phyloP scores from a whole-genome alignment of 495 filamentous ascomycete genomes.

The Patellaria atrata region DNA sequence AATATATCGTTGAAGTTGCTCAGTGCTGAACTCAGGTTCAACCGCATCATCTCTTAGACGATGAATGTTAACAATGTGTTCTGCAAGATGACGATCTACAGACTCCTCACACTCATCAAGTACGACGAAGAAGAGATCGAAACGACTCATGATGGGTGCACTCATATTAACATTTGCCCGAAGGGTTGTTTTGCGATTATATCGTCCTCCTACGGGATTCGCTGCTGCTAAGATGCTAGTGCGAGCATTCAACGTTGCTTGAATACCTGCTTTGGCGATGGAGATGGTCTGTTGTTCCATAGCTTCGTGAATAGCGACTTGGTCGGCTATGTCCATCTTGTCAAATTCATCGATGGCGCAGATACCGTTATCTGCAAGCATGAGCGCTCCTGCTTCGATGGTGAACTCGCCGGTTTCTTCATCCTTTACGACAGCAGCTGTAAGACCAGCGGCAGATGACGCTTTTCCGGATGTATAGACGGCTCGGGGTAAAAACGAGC shows the following conservation, averaged over 20 bases:
- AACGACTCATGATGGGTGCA: constrained; percentile 96
- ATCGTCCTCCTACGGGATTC: constrained; percentile 89
- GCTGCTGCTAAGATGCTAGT: constrained; percentile 93
- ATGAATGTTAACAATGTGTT: constrained; percentile 92
- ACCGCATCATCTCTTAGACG: constrained; percentile 82
- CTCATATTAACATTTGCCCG: constrained; percentile 96
- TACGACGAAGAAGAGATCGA: constrained; percentile 98
- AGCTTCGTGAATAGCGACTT: constrained; percentile 98
- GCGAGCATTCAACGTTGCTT: constrained; percentile 90
- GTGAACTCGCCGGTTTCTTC: constrained; percentile 98
- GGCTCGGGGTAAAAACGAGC: constrained; percentile 84
- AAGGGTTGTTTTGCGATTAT: constrained; percentile 89
- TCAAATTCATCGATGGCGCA: constrained; percentile 99
- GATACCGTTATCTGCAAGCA: constrained; percentile 94
- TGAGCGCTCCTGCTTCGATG: constrained; percentile 94
- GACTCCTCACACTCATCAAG: constrained; percentile 91
- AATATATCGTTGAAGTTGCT: constrained; percentile 94
- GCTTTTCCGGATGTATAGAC: constrained; percentile 98
- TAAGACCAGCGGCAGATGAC: constrained; percentile 93
- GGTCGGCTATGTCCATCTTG: constrained; percentile 97
- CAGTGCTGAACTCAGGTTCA: constrained; percentile 83
- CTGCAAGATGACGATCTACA: constrained; percentile 77
- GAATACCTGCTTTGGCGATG: constrained; percentile 97
- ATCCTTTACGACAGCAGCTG: constrained; percentile 92
- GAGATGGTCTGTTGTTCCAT: constrained; percentile 99